Conservation (phyloP, 768 basidiomycete species). For the Xerocomellus chrysenteron region DNA sequence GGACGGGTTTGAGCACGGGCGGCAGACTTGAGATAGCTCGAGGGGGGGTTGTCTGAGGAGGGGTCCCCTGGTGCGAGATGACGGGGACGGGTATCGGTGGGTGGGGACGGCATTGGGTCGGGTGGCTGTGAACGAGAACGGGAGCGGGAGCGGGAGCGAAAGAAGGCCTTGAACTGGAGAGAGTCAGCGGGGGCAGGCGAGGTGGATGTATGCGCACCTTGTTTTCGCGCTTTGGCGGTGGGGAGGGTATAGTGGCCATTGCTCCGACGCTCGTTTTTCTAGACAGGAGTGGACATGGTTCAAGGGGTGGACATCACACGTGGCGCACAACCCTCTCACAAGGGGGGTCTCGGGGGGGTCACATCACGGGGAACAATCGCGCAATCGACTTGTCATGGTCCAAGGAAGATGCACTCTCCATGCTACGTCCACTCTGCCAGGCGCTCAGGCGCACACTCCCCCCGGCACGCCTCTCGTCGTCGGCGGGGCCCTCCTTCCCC, state of each 20-base stretch:
- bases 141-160: slow-evolving; percentile 54
- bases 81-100: slow-evolving; percentile 12
- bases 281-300: no score
- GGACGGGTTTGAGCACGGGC: slow-evolving; percentile 57
- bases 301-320: not conserved
- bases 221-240: slow-evolving; percentile 40
- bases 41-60: slow-evolving; percentile 8
- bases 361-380: no score
- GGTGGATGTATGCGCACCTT: slow-evolving; percentile 35
- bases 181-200: not conserved
- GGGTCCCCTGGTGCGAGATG: slow-evolving; percentile 8
- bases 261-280: no score
- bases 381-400: no score
- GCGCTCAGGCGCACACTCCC: not conserved
- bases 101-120: slow-evolving; percentile 11
- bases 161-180: slow-evolving; percentile 58
- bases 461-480: not conserved
- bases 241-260: not conserved
- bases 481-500: slow-evolving; percentile 44
- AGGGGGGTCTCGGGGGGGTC: not conserved
- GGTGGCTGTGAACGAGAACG: slow-evolving; percentile 38
- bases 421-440: slow-evolving; percentile 3
- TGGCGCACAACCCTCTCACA: no score
- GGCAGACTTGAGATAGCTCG: slow-evolving; percentile 38
- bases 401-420: not conserved